phyloP scores from a whole-genome alignment of 2,329 filamentous ascomycete genomes.

The Juglanconis oblonga region DNA sequence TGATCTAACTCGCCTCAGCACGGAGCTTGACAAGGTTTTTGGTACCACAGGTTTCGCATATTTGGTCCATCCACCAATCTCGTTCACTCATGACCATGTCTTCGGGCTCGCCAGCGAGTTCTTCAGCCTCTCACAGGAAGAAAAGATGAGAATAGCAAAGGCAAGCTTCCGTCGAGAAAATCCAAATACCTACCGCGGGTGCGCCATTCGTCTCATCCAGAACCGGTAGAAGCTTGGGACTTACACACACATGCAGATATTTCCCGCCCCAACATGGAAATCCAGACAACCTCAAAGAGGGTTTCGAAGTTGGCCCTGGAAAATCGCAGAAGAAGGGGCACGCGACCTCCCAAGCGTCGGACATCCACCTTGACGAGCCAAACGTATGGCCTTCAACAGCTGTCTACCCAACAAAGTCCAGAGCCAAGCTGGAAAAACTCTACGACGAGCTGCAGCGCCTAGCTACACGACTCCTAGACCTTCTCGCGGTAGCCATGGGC shows the following conservation, averaged over 20 bases:
- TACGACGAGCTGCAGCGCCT: background rate
- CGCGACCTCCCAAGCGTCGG: background rate
- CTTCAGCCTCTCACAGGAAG: constrained; percentile 32
- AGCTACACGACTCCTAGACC: background rate
- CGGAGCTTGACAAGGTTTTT: constrained; percentile 38
- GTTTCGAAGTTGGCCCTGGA: constrained; percentile 40
- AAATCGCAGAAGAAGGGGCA: background rate
- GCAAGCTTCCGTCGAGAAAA: constrained; percentile 36
- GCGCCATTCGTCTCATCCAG: background rate
- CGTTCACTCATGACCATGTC: constrained; percentile 38
- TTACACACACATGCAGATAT: constrained; percentile 30
- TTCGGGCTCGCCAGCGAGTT: constrained; percentile 38
- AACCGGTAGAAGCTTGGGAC: constrained; percentile 12
- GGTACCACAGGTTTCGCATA: constrained; percentile 45
- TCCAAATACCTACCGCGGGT: constrained; percentile 41
- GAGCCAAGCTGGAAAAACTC: background rate
- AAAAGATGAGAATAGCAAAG: constrained; percentile 40
- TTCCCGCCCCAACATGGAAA: constrained; percentile 40
- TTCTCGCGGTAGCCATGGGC: background rate
- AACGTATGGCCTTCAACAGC: background rate
- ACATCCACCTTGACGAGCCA: background rate
- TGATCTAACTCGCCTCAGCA: background rate
- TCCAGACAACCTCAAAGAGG: constrained; percentile 42
- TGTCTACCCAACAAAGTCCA: background rate
- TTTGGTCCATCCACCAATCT: constrained; percentile 38